Evolutionary conservation across 2,329 filamentous ascomycete species (phyloP), one percentile per base, ranked within the genome.

Genomic region (Colletotrichum phormii): DNA sequence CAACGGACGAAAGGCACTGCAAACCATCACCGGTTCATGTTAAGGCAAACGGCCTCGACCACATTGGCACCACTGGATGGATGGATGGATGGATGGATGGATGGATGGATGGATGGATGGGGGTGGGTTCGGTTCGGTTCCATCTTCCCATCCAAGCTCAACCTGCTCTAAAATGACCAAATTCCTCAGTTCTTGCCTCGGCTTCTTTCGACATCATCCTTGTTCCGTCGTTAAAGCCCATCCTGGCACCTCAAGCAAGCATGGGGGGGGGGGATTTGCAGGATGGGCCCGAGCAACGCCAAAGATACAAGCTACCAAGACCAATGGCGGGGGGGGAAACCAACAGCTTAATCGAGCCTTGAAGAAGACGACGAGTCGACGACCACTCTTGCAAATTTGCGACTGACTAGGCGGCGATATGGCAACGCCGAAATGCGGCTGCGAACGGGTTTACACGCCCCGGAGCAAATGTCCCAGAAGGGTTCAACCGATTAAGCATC

Each of bases 1-100:
- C 66, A 70, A 46, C 66, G 66, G 70, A 72, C 66, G 53, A 72
- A 72, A 29, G 70, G 70, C 60, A 13, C 59, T n/a, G 42, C 69
- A 58, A 63, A 29, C 58, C 58, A 59, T 55, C 61, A 58, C 12
- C 35, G 13, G 31, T 59, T 51, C 24, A 31, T 59, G 59, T 68
- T 55, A 60, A 59, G 42, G 18, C 63, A 33, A 54, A 66, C 55
- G 35, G 24, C n/a, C 35, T 37, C 35, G 42, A n/a, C 42, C 42
- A 49, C 8, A 49, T n/a, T 46, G 35, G 22, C 37, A 29, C 35
- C 22, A 49, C 58, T 46, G 35, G 53, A 53, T 13, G 46, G 35
- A 24, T 29, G 26, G 24, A 22, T 49, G 64, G 46, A 49, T 8
- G 26, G 26, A 26, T 26, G 26, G n/a, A n/a, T n/a, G n/a, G n/a